Percentiles rank a stretch among this genome's conserved stretches.
These are phyloP conservation scores for Sphagnum tenellum DNA, from an alignment of 225 moss, liverwort and hornwort genomes.

Conservation along the genomic window DNA sequence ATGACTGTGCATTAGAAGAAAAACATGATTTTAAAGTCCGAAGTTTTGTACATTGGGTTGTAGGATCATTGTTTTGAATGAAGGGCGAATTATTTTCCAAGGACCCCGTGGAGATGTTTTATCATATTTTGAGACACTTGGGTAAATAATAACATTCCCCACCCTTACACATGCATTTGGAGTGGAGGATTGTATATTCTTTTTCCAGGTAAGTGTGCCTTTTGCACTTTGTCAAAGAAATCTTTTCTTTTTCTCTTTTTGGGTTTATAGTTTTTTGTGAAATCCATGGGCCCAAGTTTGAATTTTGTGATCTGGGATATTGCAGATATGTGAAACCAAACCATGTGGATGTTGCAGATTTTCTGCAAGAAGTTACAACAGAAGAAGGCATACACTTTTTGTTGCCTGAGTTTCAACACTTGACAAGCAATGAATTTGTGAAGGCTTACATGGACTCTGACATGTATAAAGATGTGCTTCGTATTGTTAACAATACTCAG, in stretches of 20 bases:
- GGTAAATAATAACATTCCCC: constrained; percentile 21
- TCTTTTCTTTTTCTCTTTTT: background rate
- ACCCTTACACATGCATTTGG: too few relatives aligned
- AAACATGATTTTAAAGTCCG: background rate
- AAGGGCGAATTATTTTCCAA: constrained; percentile 73
- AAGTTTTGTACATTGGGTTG: background rate
- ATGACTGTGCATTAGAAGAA: too few relatives aligned
- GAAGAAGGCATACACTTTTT: constrained; percentile 52
- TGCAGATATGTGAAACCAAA: constrained; percentile 76
- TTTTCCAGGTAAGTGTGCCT: background rate
- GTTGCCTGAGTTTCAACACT: constrained; percentile 31
- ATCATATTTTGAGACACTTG: constrained; percentile 56
- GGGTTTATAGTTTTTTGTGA: too few relatives aligned
- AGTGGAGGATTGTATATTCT: background rate
- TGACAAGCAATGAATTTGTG: constrained; percentile 42
- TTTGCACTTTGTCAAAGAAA: background rate
- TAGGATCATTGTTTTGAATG: constrained; percentile 71
- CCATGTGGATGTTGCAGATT: constrained; percentile 80
- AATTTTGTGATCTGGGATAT: background rate
- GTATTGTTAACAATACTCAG: constrained; percentile 52
- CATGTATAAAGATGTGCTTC: constrained; percentile 56
- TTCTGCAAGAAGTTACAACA: constrained; percentile 72
- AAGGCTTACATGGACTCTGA: constrained; percentile 55
- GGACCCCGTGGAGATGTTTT: constrained; percentile 66
- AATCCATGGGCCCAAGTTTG: background rate